Conservation (phyloP, 345 rosid genomes). For the Populus nigra region DNA sequence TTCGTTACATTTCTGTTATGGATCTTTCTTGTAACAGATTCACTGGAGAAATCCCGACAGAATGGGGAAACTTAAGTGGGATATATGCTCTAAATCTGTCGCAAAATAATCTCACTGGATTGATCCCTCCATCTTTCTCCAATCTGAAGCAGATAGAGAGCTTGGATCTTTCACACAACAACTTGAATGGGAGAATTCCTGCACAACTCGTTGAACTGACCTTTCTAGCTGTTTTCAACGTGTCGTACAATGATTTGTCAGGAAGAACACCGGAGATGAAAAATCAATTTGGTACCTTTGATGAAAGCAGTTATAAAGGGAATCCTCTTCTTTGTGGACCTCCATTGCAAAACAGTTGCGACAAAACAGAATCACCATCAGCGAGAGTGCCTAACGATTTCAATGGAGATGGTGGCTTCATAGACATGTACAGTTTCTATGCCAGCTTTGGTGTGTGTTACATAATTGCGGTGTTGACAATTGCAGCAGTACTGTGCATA, state of each 20-base stretch:
- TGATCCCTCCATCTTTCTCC: no score
- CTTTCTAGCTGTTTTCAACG: conserved; percentile 21
- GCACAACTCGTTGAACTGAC: conserved; percentile 11
- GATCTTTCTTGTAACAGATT: not conserved
- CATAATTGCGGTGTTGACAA: not conserved
- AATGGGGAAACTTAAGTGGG: not conserved
- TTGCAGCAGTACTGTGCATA: conserved; percentile 2
- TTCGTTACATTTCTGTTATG: not conserved
- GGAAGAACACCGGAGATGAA: conserved; percentile 15
- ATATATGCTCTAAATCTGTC: not conserved
- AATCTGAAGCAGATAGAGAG: conserved; percentile 26
- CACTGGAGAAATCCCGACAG: not conserved
- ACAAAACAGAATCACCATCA: not conserved
- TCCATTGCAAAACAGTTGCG: conserved; percentile 13
- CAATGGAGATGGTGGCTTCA: not conserved
- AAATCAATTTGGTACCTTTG: conserved; percentile 28
- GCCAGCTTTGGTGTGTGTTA: not conserved
- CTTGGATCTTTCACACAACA: conserved; percentile 33
- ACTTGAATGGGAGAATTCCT: conserved; percentile 28
- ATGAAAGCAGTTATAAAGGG: conserved; percentile 13
- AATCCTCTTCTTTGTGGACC: conserved; percentile 32
- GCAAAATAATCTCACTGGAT: no score
- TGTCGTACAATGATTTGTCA: conserved; percentile 34
- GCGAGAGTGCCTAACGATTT: not conserved
- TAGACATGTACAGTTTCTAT: conserved; percentile 12